phyloP scores from a whole-genome alignment of 345 rosid genomes.

The Barbarea vulgaris region DNA sequence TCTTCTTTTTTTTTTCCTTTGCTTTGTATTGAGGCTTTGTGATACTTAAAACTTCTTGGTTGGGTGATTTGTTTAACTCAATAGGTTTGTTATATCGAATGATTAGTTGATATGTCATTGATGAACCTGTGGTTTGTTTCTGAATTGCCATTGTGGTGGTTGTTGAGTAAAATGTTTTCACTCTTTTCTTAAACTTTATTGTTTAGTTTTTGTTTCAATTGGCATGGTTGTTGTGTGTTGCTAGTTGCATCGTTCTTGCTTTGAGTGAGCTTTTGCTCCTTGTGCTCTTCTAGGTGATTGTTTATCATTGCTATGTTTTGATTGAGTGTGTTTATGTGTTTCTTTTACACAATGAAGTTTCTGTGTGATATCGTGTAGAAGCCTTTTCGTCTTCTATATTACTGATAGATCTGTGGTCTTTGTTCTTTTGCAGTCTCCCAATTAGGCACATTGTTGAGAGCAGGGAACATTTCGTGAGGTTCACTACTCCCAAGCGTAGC shows the following conservation, averaged over 20 bases:
- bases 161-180: slow-evolving; percentile 3
- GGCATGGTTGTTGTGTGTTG: slow-evolving; percentile 1
- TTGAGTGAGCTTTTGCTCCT: slow-evolving; percentile 8
- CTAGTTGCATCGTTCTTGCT: slow-evolving; percentile 3
- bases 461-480: slow-evolving; percentile 40
- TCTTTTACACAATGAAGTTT: background rate
- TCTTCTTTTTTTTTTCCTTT: slow-evolving; percentile 25
- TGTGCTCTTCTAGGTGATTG: slow-evolving; percentile 5
- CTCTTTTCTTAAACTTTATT: background rate
- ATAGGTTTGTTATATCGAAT: background rate
- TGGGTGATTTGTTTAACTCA: slow-evolving; percentile 17
- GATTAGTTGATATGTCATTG: slow-evolving; percentile 26
- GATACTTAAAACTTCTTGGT: slow-evolving; percentile 26
- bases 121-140: slow-evolving; percentile 3
- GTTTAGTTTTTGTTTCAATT: slow-evolving; percentile 20
- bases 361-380: background rate
- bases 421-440: slow-evolving; percentile 25
- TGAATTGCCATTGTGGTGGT: slow-evolving; percentile 25
- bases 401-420: slow-evolving; percentile 10
- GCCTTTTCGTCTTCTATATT: background rate
- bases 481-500: slow-evolving; percentile 21
- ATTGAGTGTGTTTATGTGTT: background rate
- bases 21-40: slow-evolving; percentile 24
- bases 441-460: slow-evolving; percentile 30
- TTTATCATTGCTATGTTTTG: background rate